A percentile compares a stretch with the other conserved stretches of the same genome.
phyloP scores from a whole-genome alignment of 1,284 basidiomycete genomes.

The Tilletia indica region DNA sequence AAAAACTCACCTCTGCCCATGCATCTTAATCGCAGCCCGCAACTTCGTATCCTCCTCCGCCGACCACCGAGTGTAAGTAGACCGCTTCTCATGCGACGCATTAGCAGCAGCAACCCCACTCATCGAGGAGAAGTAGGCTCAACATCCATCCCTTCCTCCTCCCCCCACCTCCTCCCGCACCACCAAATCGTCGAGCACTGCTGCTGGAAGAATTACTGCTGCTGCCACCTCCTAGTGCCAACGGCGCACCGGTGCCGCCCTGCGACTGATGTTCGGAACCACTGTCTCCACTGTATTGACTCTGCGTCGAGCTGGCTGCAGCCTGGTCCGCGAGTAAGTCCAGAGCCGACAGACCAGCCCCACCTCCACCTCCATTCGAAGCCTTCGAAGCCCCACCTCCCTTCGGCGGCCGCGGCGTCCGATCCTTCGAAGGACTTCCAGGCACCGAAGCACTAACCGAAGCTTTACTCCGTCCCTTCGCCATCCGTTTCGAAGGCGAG shows the following conservation, averaged over 20 bases:
- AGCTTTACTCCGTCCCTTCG: constrained; percentile 5
- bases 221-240: too few species aligned
- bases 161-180: constrained; percentile 9
- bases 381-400: neutral
- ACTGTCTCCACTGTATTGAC: constrained; percentile 28
- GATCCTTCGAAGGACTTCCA: constrained; percentile 6
- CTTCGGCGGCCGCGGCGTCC: neutral
- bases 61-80: constrained; percentile 54
- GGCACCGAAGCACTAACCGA: neutral
- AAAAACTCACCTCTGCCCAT: constrained; percentile 37
- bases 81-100: constrained; percentile 39
- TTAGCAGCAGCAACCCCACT: too few species aligned
- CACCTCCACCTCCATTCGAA: neutral
- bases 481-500: constrained; percentile 10
- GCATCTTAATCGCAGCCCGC: constrained; percentile 49
- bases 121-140: neutral
- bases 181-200: too few species aligned
- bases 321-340: constrained; percentile 55
- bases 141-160: constrained; percentile 20
- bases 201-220: too few species aligned
- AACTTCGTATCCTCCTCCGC: constrained; percentile 53
- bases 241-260: neutral
- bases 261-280: constrained; percentile 1
- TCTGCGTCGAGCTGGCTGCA: constrained; percentile 48
- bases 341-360: constrained; percentile 38